These are phyloP conservation scores for Hanseniaspora taiwanica DNA, from an alignment of 805 yeast species.

Conservation along the genomic window DNA sequence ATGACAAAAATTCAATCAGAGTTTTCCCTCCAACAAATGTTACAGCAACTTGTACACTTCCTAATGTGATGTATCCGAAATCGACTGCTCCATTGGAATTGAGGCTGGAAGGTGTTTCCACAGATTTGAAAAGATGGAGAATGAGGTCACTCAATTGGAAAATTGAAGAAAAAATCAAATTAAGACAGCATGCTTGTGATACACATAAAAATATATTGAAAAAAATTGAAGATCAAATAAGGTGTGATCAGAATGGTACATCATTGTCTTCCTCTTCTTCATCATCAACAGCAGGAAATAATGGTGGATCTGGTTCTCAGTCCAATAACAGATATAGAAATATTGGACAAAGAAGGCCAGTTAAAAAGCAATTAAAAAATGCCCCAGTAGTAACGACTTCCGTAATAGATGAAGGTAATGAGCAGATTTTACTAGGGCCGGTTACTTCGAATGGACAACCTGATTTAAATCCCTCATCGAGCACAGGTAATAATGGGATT, in stretches of 20 bases:
- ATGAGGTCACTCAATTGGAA: constrained; percentile 84
- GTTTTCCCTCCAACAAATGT: constrained; percentile 94
- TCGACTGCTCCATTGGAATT: constrained; percentile 76
- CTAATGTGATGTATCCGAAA: constrained; percentile 81
- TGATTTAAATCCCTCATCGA: not conserved
- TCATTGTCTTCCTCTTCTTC: too few species aligned
- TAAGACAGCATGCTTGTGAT: constrained; percentile 45
- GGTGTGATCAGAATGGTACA: constrained; percentile 18
- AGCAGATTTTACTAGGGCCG: constrained; percentile 8
- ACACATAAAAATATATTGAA: constrained; percentile 39
- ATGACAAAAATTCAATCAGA: constrained; percentile 75
- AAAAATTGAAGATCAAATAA: constrained; percentile 15
- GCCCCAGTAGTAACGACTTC: constrained; percentile 20
- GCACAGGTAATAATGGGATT: not conserved
- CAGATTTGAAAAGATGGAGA: constrained; percentile 65
- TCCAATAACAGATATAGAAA: too few species aligned
- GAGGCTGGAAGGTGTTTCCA: constrained; percentile 57
- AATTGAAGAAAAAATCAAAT: constrained; percentile 67
- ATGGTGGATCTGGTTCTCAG: too few species aligned
- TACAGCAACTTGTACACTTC: constrained; percentile 75
- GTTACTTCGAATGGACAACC: constrained; percentile 4
- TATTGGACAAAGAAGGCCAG: constrained; percentile 6
- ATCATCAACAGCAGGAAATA: too few species aligned
- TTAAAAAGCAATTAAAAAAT: constrained; percentile 27
- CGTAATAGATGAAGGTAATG: constrained; percentile 4